Evolutionary conservation across 192 early-diverging fungal species (phyloP).

Genomic region (Entomortierella parvispora): DNA sequence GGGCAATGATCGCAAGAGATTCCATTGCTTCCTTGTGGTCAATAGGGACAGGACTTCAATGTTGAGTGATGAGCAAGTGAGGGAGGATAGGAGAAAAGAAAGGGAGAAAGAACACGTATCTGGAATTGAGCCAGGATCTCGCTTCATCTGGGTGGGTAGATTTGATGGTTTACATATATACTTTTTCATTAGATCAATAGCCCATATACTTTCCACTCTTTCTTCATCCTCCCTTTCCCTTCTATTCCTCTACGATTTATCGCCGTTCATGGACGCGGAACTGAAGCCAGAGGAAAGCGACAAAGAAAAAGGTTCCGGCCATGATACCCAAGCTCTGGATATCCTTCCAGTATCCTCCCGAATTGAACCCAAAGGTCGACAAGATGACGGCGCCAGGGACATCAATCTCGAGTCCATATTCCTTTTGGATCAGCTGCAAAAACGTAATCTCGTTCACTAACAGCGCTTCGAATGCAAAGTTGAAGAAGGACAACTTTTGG

Average conservation of each 20-base stretch:
- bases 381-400: constrained; percentile 87
- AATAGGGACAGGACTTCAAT: too few relatives aligned
- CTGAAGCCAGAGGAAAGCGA: constrained; percentile 83
- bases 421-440: constrained; percentile 79
- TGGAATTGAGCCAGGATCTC: too few relatives aligned
- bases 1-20: too few relatives aligned
- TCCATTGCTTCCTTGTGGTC: too few relatives aligned
- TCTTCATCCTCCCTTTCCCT: too few relatives aligned
- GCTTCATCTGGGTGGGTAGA: too few relatives aligned
- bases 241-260: constrained; percentile 54
- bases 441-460: constrained; percentile 91
- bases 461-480: constrained; percentile 89
- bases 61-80: too few relatives aligned
- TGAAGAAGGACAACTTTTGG: constrained; percentile 85
- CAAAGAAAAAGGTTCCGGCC: constrained; percentile 64
- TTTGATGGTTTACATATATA: too few relatives aligned
- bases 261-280: constrained; percentile 82
- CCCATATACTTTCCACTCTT: too few relatives aligned
- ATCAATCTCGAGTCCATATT: constrained; percentile 85
- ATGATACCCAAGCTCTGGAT: constrained; percentile 69
- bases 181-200: too few relatives aligned
- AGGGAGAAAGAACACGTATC: too few relatives aligned
- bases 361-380: constrained; percentile 89
- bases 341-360: constrained; percentile 85
- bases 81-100: too few relatives aligned